Evolutionary conservation across 768 basidiomycete species (phyloP).

Genomic region (Dioszegia hungarica): DNA sequence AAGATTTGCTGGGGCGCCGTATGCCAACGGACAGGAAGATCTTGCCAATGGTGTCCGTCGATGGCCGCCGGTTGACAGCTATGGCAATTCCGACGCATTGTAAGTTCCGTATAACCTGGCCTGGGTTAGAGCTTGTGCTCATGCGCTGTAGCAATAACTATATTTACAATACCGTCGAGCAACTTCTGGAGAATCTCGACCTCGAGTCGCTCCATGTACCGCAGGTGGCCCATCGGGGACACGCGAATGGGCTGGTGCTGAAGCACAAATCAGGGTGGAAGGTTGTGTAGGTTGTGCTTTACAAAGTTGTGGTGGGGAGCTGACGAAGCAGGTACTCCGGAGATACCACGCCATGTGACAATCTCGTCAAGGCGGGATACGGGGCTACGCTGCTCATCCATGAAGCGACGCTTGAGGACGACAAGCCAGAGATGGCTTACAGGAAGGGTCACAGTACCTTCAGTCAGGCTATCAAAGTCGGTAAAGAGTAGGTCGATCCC

Average conservation of each 20-base stretch:
- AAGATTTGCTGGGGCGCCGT: neutral
- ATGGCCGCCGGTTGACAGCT: constrained; percentile 4
- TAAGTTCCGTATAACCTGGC: too few relatives aligned
- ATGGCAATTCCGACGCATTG: neutral
- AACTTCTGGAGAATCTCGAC: constrained; percentile 46
- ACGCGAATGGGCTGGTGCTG: constrained; percentile 68
- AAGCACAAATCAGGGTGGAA: constrained; percentile 70
- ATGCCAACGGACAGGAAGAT: constrained; percentile 1
- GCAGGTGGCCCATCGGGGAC: constrained; percentile 66
- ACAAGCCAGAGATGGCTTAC: constrained; percentile 65
- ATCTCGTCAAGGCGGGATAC: constrained; percentile 62
- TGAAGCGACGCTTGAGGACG: constrained; percentile 88
- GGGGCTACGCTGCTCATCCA: constrained; percentile 80
- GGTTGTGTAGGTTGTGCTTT: constrained; percentile 57
- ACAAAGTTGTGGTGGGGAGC: neutral
- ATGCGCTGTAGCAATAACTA: neutral
- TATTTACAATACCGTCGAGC: neutral
- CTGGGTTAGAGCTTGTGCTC: neutral
- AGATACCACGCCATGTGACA: constrained; percentile 74
- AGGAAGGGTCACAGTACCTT: constrained; percentile 84
- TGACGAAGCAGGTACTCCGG: constrained; percentile 70
- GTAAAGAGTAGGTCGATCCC: constrained; percentile 57
- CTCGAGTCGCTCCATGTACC: constrained; percentile 63
- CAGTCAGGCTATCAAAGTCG: constrained; percentile 77
- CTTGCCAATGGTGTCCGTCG: constrained; percentile 3